Evolutionary conservation across 1,284 basidiomycete species (phyloP).

Genomic region (Neotropicomus parvogracilis): DNA sequence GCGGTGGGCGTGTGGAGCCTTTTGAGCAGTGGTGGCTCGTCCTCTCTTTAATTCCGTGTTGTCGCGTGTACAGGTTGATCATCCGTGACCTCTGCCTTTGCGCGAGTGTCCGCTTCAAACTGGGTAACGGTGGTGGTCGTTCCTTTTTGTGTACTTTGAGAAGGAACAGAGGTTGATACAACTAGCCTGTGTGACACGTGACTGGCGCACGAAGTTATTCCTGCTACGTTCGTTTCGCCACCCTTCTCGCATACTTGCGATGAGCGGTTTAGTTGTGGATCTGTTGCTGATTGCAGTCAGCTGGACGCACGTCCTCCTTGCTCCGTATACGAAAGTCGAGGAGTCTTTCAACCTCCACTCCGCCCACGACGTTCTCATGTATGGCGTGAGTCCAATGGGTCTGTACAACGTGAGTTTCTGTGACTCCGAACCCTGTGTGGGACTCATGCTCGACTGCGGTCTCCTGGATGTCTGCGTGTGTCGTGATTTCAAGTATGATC

Average conservation of each 20-base stretch:
- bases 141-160: constrained; percentile 55
- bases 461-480: background rate
- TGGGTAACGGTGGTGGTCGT: constrained; percentile 48
- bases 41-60: constrained; percentile 25
- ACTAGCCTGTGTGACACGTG: constrained; percentile 24
- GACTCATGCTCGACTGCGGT: constrained; percentile 10
- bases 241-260: background rate
- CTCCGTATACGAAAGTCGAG: constrained; percentile 95
- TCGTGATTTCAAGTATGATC: constrained; percentile 69
- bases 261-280: constrained; percentile 42
- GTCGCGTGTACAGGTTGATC: constrained; percentile 32
- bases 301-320: constrained; percentile 66
- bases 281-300: constrained; percentile 52
- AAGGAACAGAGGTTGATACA: constrained; percentile 59
- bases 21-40: constrained; percentile 34
- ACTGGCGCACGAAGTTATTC: too few species aligned
- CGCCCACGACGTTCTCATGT: constrained; percentile 81
- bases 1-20: constrained; percentile 12
- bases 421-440: background rate
- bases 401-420: constrained; percentile 48
- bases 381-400: constrained; percentile 50
- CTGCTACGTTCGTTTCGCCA: background rate
- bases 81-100: constrained; percentile 36
- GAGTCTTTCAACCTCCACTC: constrained; percentile 96
- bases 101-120: constrained; percentile 33